phyloP scores from a whole-genome alignment of 805 yeast species.

The Starmerella sp. region DNA sequence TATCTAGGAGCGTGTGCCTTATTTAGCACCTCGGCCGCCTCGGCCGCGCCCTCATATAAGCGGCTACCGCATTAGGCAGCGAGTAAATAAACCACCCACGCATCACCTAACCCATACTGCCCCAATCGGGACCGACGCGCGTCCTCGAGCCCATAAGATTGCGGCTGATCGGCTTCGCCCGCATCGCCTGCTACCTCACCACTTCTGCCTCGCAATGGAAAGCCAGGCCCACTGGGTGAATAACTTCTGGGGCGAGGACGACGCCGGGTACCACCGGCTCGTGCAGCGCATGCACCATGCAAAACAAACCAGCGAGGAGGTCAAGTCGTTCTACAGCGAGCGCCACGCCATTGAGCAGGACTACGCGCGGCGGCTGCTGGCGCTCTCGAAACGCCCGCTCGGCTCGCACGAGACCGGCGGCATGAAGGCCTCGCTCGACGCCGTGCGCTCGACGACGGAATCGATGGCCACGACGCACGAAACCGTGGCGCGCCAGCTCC shows the following conservation, averaged over 20 bases:
- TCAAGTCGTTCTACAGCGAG: conserved; percentile 42
- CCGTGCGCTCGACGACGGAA: conserved; percentile 46
- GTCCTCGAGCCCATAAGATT: neutral
- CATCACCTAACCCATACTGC: neutral
- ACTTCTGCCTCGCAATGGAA: conserved; percentile 1
- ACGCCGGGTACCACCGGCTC: conserved; percentile 46
- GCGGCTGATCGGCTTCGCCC: neutral
- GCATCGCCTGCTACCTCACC: too few relatives aligned
- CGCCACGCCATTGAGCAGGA: conserved; percentile 58
- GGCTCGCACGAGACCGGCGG: conserved; percentile 54
- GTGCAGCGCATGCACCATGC: conserved; percentile 50
- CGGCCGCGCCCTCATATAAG: neutral
- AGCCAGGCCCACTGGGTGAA: conserved; percentile 25
- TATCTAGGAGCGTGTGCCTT: neutral
- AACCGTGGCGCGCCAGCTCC: conserved; percentile 40
- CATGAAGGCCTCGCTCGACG: conserved; percentile 47
- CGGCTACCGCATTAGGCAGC: neutral
- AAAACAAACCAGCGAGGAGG: conserved; percentile 44
- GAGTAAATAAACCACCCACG: neutral
- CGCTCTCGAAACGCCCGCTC: conserved; percentile 39
- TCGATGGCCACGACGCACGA: conserved; percentile 48
- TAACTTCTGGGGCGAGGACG: conserved; percentile 45
- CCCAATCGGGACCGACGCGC: conserved; percentile 1
- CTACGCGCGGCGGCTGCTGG: conserved; percentile 44
- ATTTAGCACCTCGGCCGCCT: neutral